phyloP scores from a whole-genome alignment of 768 basidiomycete species.

The Collybia sordida region DNA sequence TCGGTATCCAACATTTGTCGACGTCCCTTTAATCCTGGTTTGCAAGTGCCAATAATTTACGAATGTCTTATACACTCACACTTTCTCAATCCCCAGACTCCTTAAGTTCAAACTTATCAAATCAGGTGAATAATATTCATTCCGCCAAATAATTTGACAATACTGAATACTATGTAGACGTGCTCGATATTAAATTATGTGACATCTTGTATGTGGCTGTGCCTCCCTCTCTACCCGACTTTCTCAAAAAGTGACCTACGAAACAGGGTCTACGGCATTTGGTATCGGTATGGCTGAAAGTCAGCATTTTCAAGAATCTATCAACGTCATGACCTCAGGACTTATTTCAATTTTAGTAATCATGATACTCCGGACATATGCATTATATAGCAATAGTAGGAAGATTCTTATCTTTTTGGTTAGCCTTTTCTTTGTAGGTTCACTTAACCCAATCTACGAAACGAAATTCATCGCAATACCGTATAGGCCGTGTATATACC shows the following conservation, averaged over 20 bases:
- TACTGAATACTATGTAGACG: too few relatives aligned
- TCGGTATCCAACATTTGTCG: slow-evolving; percentile 6
- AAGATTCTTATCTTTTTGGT: slow-evolving; percentile 1
- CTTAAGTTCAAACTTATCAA: slow-evolving; percentile 1
- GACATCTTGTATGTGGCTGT: slow-evolving; percentile 1
- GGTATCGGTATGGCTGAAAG: slow-evolving; percentile 10
- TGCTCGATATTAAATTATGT: background rate
- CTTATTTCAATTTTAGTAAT: slow-evolving; percentile 1
- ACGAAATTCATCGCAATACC: background rate
- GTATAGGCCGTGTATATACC: slow-evolving; percentile 1
- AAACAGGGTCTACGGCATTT: slow-evolving; percentile 2
- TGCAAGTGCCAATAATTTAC: background rate
- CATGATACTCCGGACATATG: slow-evolving; percentile 10
- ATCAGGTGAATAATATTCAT: slow-evolving; percentile 1
- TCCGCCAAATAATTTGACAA: too few relatives aligned
- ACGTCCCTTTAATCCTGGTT: slow-evolving; percentile 6
- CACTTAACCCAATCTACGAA: background rate
- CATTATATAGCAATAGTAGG: slow-evolving; percentile 9
- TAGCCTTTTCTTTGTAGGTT: background rate
- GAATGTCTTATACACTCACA: background rate
- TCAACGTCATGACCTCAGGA: too few relatives aligned
- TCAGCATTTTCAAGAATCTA: background rate
- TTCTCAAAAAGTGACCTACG: background rate
- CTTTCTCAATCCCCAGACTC: slow-evolving; percentile 2
- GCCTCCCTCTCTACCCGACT: background rate